Evolutionary conservation across 2,329 filamentous ascomycete genomes (phyloP).

Genomic region (Magnaporthiopsis poae): DNA sequence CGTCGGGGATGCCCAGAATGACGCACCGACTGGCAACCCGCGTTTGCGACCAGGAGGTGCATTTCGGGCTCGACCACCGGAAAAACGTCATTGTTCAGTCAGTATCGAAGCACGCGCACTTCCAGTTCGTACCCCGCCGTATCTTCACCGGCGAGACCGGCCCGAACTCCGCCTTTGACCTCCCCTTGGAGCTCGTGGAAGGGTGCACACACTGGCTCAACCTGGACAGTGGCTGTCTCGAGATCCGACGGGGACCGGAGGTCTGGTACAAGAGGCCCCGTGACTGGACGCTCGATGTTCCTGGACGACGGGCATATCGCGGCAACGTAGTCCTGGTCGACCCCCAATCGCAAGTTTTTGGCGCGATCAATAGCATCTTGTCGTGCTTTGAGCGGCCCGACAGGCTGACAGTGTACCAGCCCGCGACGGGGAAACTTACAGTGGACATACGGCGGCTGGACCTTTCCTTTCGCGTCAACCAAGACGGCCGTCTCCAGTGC

Average conservation of each 20-base stretch:
- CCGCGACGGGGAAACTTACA: conserved; percentile 20
- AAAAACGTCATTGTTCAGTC: conserved; percentile 36
- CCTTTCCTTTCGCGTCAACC: conserved; percentile 43
- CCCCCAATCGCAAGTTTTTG: conserved; percentile 32
- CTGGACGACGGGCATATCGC: conserved; percentile 10
- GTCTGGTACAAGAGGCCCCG: conserved; percentile 17
- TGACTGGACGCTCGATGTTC: conserved; percentile 28
- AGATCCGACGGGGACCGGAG: conserved; percentile 27
- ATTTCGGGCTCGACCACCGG: conserved; percentile 40
- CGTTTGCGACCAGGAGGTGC: conserved; percentile 33
- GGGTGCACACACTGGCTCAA: conserved; percentile 54
- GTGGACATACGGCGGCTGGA: conserved; percentile 45
- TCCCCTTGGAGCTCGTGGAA: conserved; percentile 40
- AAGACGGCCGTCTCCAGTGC: conserved; percentile 31
- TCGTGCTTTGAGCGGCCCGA: conserved; percentile 34
- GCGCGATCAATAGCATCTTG: conserved; percentile 34
- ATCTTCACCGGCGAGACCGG: conserved; percentile 14
- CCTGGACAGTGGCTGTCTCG: conserved; percentile 27
- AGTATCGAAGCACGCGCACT: conserved; percentile 3
- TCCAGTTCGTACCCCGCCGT: not conserved
- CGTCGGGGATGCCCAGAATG: conserved; percentile 45
- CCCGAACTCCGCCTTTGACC: conserved; percentile 28
- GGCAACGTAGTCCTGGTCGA: conserved; percentile 32
- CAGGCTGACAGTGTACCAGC: conserved; percentile 38
- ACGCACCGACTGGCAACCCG: conserved; percentile 31